phyloP scores from a whole-genome alignment of 371 early-diverging fungal species.

The Mortierella sp. region DNA sequence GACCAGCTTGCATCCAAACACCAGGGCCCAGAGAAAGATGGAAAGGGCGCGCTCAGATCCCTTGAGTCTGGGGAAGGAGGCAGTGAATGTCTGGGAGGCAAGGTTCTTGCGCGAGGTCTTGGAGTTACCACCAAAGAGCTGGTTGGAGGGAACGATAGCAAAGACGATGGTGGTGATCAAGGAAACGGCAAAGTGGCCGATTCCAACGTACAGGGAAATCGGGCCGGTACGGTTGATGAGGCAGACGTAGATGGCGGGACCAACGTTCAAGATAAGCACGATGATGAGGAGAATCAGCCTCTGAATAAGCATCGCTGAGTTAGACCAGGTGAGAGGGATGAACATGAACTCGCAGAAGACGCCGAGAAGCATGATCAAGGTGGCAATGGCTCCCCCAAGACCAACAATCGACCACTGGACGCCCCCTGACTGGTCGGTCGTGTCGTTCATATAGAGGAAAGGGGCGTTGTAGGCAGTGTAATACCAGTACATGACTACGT shows the following conservation, averaged over 20 bases:
- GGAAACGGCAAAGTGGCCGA: constrained; percentile 76
- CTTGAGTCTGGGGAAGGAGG: constrained; percentile 81
- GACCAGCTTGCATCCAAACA: constrained; percentile 83
- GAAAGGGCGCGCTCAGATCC: constrained; percentile 80
- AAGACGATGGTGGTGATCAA: constrained; percentile 74
- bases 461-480: constrained; percentile 81
- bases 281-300: constrained; percentile 71
- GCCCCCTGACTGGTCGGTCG: constrained; percentile 60
- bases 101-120: constrained; percentile 62
- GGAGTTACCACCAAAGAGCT: constrained; percentile 68
- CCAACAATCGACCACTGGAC: constrained; percentile 78
- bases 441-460: constrained; percentile 67
- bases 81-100: constrained; percentile 80
- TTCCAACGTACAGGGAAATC: constrained; percentile 69
- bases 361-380: constrained; percentile 74
- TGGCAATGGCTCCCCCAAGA: constrained; percentile 79
- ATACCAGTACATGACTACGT: constrained; percentile 85
- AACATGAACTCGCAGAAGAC: constrained; percentile 79
- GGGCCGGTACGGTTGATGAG: constrained; percentile 59
- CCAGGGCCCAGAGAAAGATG: constrained; percentile 79
- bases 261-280: constrained; percentile 72
- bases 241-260: constrained; percentile 73
- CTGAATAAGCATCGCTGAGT: constrained; percentile 69
- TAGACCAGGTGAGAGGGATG: constrained; percentile 72
- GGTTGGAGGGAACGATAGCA: constrained; percentile 75